Conservation (phyloP, 2,329 filamentous ascomycete genomes). For the Diaporthe velutina region DNA sequence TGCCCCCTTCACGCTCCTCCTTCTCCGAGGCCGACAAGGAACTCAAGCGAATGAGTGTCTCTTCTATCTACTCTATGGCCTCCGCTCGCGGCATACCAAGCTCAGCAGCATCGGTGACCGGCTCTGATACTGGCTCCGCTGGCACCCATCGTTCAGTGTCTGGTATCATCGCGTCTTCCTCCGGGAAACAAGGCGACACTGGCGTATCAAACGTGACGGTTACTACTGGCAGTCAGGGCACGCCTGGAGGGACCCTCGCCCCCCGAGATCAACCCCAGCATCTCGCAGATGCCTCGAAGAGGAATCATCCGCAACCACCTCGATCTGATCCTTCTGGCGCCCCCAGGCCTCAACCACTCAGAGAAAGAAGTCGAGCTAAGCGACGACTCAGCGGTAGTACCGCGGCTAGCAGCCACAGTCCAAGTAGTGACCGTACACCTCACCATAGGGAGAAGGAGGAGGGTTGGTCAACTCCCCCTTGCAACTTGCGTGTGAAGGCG, state of each 20-base stretch:
- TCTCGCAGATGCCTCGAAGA: constrained; percentile 61
- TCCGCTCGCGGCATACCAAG: constrained; percentile 69
- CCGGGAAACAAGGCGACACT: constrained; percentile 63
- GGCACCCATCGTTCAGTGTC: constrained; percentile 57
- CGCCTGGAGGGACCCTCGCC: constrained; percentile 59
- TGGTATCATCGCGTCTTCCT: constrained; percentile 59
- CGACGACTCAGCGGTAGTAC: constrained; percentile 86
- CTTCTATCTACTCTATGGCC: constrained; percentile 78
- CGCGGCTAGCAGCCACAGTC: constrained; percentile 84
- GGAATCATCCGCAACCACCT: constrained; percentile 51
- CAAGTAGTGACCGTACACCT: constrained; percentile 76
- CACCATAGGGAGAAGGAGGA: constrained; percentile 72
- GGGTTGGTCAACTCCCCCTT: constrained; percentile 48
- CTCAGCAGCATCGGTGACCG: constrained; percentile 65
- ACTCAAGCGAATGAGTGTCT: constrained; percentile 77
- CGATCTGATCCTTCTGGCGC: constrained; percentile 43
- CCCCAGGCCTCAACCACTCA: constrained; percentile 58
- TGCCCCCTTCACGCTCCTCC: constrained; percentile 58
- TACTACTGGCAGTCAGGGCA: constrained; percentile 61
- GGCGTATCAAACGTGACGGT: constrained; percentile 66
- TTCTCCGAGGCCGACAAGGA: constrained; percentile 64
- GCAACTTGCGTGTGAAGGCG: constrained; percentile 30
- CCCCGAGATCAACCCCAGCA: constrained; percentile 58
- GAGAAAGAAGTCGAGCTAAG: constrained; percentile 74
- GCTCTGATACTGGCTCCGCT: constrained; percentile 60